These are phyloP conservation scores for Aphanoascus verrucosus DNA, from an alignment of 2,329 filamentous ascomycete species.

Conservation along the genomic window DNA sequence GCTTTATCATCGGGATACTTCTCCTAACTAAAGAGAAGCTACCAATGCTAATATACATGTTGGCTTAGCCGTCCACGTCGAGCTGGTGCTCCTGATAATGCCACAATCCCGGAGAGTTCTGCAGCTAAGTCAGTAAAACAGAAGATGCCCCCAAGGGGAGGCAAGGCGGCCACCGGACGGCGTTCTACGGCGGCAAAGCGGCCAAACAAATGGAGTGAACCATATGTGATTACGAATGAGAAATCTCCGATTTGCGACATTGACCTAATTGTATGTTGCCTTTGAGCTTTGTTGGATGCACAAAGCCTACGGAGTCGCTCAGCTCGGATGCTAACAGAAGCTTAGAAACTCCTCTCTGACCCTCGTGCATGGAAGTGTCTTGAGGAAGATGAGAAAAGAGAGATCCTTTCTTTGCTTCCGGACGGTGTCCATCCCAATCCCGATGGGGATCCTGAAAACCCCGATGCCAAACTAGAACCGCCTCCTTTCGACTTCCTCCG, in stretches of 20 bases:
- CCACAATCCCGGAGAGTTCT: slow-evolving; percentile 14
- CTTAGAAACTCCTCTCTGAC: slow-evolving; percentile 31
- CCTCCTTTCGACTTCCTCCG: slow-evolving; percentile 34
- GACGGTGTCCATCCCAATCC: slow-evolving; percentile 32
- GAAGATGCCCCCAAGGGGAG: slow-evolving; percentile 14
- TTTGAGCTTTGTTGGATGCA: neutral
- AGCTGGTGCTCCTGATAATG: slow-evolving; percentile 20
- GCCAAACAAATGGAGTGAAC: slow-evolving; percentile 31
- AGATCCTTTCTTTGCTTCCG: slow-evolving; percentile 33
- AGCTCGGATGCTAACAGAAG: neutral
- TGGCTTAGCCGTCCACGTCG: neutral
- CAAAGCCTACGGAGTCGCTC: neutral
- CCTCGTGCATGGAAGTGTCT: slow-evolving; percentile 35
- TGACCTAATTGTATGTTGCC: slow-evolving; percentile 31
- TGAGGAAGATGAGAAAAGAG: slow-evolving; percentile 33
- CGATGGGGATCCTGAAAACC: slow-evolving; percentile 22
- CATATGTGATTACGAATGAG: slow-evolving; percentile 30
- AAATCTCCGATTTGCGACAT: slow-evolving; percentile 29
- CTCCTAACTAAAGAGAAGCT: neutral
- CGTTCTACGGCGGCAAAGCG: slow-evolving; percentile 24
- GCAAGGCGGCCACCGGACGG: slow-evolving; percentile 22
- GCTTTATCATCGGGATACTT: too few relatives aligned
- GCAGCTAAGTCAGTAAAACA: slow-evolving; percentile 2
- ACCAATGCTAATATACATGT: slow-evolving; percentile 4
- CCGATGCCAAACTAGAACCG: slow-evolving; percentile 27